Base-by-base conservation (phyloP, 176 grass and related monocot genomes). In the Zoysia japonica region DNA sequence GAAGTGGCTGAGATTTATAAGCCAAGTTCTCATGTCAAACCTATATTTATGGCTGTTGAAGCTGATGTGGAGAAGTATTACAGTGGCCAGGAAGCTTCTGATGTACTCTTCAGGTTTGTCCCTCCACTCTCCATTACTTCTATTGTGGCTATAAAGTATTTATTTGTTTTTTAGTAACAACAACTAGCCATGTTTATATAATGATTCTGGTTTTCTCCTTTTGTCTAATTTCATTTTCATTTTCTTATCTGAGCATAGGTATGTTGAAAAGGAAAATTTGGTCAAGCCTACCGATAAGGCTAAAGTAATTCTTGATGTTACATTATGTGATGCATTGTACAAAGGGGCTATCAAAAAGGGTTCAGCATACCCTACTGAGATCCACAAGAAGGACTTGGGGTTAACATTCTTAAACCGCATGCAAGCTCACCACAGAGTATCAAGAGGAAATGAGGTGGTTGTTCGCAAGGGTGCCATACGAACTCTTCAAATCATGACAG, bases 341-440 rank as follows among this genome's bases (percentile, higher is more conserved):
- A 98, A 98, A 90, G 95, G 95, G 17, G 78, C 92, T 80, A 84
- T 97, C 20, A 98, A 92, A 68, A 98, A 98, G 85, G 92, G 95
- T 13, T 73, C 83, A 16, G 69, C 85, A 38, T 98, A 92, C 57
- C 95, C 92, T 36, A 87, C 88, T 38, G 89, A 92, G 78, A 87
- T 98, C 39, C 89, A 98, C 68, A 94, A 98, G 86, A 94, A 89
- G 71, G 89, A 98, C 72, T 44, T 98, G 62, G 92, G 92, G 6
- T 78, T 78, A 52, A 87, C 92, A 54, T 94, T 98, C 74, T 69
- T 92, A 68, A 91, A 89, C 71, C 88, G 95, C 28, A 94, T 98
- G 92, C 95, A 98, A 71, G 65, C 90, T 71, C 95, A 97, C 67
- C 89, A 89, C 63, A 88, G 72, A 70, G 87, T 97, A 63, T 79